Percentiles rank a stretch among this genome's conserved stretches.
These are phyloP conservation scores for Auriculariales sp. DNA, from an alignment of 768 basidiomycete genomes.

Conservation along the genomic window DNA sequence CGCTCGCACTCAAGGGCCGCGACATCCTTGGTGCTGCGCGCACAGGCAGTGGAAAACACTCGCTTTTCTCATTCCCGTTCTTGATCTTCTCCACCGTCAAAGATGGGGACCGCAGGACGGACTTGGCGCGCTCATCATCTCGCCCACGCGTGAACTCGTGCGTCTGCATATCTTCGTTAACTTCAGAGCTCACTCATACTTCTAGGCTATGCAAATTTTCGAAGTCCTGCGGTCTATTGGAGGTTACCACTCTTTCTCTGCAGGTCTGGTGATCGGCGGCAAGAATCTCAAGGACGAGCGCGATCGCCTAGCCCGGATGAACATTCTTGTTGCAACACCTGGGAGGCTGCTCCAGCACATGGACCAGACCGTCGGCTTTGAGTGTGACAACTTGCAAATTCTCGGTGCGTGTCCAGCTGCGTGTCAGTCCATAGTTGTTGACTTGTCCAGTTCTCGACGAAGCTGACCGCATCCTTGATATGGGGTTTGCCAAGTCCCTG, in stretches of 20 bases:
- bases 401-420: conserved; percentile 41
- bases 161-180: conserved; percentile 14
- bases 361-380: conserved; percentile 95
- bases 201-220: conserved; percentile 92
- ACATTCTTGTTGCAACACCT: conserved; percentile 96
- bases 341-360: conserved; percentile 92
- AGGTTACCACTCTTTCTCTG: conserved; percentile 80
- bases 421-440: neutral
- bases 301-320: conserved; percentile 83
- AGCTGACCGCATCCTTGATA: conserved; percentile 90
- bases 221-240: conserved; percentile 91
- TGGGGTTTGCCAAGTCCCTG: conserved; percentile 84
- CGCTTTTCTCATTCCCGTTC: conserved; percentile 52
- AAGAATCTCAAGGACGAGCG: conserved; percentile 89
- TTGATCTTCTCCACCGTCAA: conserved; percentile 47
- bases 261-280: conserved; percentile 90
- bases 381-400: conserved; percentile 78
- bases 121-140: conserved; percentile 80
- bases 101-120: conserved; percentile 66
- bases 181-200: neutral
- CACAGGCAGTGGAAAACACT: conserved; percentile 66
- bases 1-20: conserved; percentile 42
- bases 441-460: conserved; percentile 69
- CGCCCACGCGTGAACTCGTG: conserved; percentile 86
- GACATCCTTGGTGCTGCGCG: conserved; percentile 57